Evolutionary conservation across 1,284 basidiomycete genomes (phyloP).

Genomic region (Malassezia caprae): DNA sequence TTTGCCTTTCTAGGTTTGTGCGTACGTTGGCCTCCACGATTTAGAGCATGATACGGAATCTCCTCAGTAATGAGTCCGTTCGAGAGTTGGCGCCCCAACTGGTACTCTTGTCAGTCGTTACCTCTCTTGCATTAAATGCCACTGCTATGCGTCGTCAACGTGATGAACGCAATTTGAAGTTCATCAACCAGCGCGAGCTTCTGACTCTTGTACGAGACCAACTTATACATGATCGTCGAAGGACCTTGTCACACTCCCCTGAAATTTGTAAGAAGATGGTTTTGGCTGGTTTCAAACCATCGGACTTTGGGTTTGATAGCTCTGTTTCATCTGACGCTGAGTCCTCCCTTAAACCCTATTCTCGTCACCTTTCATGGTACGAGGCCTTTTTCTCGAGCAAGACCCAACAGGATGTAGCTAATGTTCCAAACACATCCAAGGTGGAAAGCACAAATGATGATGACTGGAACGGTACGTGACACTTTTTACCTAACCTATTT

Average conservation of each 20-base stretch:
- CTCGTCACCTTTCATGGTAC: slow-evolving; percentile 12
- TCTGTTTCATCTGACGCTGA: not conserved
- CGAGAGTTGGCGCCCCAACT: not conserved
- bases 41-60: not conserved
- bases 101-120: slow-evolving; percentile 12
- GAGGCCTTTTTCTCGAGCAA: slow-evolving; percentile 14
- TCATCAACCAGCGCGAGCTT: slow-evolving; percentile 2
- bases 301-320: not conserved
- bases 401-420: not conserved
- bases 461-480: not conserved
- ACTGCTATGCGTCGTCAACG: not conserved
- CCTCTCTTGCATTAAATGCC: slow-evolving; percentile 13
- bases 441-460: not conserved
- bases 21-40: not conserved
- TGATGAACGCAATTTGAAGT: not conserved
- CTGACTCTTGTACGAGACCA: not conserved
- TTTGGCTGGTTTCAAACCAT: slow-evolving; percentile 7
- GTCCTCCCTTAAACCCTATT: not conserved
- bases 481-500: not conserved
- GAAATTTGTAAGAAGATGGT: slow-evolving; percentile 8
- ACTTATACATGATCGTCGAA: not conserved
- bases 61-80: not conserved
- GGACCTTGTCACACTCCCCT: not conserved
- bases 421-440: not conserved
- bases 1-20: not conserved